phyloP scores from a whole-genome alignment of 805 yeast genomes.

The Candida loeiensis region DNA sequence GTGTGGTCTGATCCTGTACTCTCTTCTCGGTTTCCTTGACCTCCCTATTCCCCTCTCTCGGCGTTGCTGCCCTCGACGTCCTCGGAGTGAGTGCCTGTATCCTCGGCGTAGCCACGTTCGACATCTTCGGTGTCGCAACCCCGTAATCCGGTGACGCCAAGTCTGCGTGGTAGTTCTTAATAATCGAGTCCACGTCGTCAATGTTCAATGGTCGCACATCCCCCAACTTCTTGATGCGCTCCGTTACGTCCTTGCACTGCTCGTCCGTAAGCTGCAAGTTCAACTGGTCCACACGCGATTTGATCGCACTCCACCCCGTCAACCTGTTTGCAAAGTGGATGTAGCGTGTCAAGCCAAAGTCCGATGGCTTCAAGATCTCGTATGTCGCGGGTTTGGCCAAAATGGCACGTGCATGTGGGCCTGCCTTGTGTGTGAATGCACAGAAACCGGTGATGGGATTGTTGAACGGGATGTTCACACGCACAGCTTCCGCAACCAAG shows the following conservation, averaged over 20 bases:
- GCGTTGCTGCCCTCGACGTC: background rate
- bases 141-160: conserved; percentile 11
- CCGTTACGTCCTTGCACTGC: conserved; percentile 54
- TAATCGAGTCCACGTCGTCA: conserved; percentile 59
- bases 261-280: conserved; percentile 54
- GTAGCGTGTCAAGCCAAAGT: conserved; percentile 59
- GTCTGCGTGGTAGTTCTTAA: conserved; percentile 51
- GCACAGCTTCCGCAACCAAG: conserved; percentile 57
- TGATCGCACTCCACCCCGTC: conserved; percentile 64
- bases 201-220: conserved; percentile 58
- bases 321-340: conserved; percentile 59
- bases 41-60: background rate
- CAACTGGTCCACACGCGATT: conserved; percentile 58
- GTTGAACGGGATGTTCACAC: conserved; percentile 57
- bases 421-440: conserved; percentile 64
- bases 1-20: too few relatives aligned
- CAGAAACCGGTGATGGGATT: conserved; percentile 64
- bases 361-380: conserved; percentile 55
- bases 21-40: background rate
- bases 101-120: conserved; percentile 1
- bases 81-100: background rate
- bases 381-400: conserved; percentile 62
- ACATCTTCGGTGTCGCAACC: background rate
- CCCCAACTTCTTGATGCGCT: conserved; percentile 54
- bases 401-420: conserved; percentile 61